These are phyloP conservation scores for Anthoceros angustus DNA, from an alignment of 225 moss, liverwort and hornwort species.

Conservation along the genomic window DNA sequence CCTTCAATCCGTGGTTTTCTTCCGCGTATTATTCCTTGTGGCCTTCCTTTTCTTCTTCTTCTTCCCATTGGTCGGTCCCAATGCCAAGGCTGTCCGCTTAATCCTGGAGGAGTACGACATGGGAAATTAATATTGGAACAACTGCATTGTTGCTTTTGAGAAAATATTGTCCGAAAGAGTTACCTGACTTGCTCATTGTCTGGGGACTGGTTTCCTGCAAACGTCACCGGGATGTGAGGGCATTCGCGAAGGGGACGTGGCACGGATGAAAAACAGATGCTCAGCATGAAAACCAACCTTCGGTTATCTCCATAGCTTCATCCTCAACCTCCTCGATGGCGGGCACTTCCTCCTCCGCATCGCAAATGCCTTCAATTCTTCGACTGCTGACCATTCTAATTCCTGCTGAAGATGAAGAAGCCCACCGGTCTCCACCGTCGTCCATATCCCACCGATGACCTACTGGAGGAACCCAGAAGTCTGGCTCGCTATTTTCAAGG, in stretches of 20 bases:
- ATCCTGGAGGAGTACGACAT: background rate
- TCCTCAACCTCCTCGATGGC: background rate
- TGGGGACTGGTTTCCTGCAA: background rate
- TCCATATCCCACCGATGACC: conserved; percentile 40
- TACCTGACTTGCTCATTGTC: background rate
- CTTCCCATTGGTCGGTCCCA: conserved; percentile 3
- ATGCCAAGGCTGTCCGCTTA: conserved; percentile 2
- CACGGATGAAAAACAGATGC: background rate
- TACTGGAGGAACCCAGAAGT: conserved; percentile 35
- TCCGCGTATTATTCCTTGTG: too few relatives aligned
- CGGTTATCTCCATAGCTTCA: background rate
- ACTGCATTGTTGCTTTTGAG: background rate
- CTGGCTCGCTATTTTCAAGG: conserved; percentile 12
- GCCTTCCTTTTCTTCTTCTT: conserved; percentile 8
- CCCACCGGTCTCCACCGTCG: conserved; percentile 35
- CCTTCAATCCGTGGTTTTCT: too few relatives aligned
- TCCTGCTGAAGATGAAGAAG: background rate
- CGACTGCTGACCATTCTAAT: background rate
- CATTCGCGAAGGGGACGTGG: background rate
- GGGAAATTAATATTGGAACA: background rate
- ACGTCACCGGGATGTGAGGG: background rate
- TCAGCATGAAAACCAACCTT: background rate
- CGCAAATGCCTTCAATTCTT: background rate
- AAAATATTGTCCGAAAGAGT: background rate
- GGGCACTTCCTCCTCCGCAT: background rate